Evolutionary conservation across 305 asterid species (phyloP), one percentile per base, ranked within the genome.

Genomic region (Solanum hybrid): DNA sequence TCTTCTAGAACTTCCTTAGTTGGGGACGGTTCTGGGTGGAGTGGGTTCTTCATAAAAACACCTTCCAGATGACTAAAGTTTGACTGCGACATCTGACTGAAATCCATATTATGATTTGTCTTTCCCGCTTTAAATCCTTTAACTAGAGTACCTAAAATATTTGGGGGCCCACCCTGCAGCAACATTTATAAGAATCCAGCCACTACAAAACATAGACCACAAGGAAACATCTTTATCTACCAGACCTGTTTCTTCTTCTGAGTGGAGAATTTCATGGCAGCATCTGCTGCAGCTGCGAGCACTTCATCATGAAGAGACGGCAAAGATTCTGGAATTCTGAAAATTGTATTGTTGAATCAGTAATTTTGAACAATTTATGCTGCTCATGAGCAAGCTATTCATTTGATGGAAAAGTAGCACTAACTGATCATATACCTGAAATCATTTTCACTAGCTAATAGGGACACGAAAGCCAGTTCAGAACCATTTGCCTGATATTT

Each of bases 241-340:
- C 80, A 34, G 39, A 96, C 99, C 98, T 94, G 96, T 87, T 97
- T 97, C 92, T 92, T 95, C 94, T 94, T 95, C 78, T 92, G 90
- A 91, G 91, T 93, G 77, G 98, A 93, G 91, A 91, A 91, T 77
- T 91, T 94, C 37, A 93, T 90, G 86, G 98, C 98, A 92, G 96
- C 95, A 61, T 93, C 92, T 65, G 97, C 93, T 12, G 99, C 98
- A 87, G 98, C 96, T 81, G 98, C 99, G 80, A 97, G 95, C 91
- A 96, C 99, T 94, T 94, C 96, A 93, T 96, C 99, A 77, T 97
- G 98, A 88, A 97, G 98, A 90, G 87, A 91, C 75, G 98, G 98
- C 91, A 95, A 92, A 93, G 97, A 95, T 91, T 94, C 96, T 6
- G 97, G 98, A 86, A 95, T 94, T 94, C 99, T 96, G 90, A 77